Evolutionary conservation across 2,329 filamentous ascomycete genomes (phyloP).

Genomic region (Hypoxylon sp.): DNA sequence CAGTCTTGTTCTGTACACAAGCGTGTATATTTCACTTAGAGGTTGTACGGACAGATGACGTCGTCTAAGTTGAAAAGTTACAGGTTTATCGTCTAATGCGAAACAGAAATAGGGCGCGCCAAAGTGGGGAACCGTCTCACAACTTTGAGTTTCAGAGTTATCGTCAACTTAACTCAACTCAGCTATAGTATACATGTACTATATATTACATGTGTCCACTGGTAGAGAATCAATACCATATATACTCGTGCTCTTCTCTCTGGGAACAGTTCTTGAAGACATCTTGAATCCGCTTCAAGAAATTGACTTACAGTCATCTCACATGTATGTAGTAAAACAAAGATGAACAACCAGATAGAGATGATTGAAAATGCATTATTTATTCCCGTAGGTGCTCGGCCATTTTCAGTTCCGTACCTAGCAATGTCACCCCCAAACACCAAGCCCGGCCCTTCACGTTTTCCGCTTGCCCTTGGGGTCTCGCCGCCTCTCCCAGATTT

Average conservation of each 20-base stretch:
- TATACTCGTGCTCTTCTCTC: too few species aligned
- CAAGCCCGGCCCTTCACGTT: conserved; percentile 29
- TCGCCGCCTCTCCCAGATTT: conserved; percentile 91
- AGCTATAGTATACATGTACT: too few species aligned
- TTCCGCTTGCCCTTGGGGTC: conserved; percentile 54
- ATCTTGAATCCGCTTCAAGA: neutral
- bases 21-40: neutral
- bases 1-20: neutral
- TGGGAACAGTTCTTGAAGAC: neutral
- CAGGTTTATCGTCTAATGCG: too few species aligned
- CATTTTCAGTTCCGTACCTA: neutral
- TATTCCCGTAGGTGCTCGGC: neutral
- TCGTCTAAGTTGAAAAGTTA: conserved; percentile 1
- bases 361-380: neutral
- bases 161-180: too few species aligned
- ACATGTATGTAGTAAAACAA: neutral
- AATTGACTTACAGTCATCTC: neutral
- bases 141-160: too few species aligned
- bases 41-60: conserved; percentile 3
- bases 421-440: neutral
- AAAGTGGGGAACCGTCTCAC: too few species aligned
- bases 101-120: too few species aligned
- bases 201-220: too few species aligned
- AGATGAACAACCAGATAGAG: neutral
- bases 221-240: too few species aligned